Conservation (phyloP, 2,329 filamentous ascomycete species). For the Monosporascus sp. region DNA sequence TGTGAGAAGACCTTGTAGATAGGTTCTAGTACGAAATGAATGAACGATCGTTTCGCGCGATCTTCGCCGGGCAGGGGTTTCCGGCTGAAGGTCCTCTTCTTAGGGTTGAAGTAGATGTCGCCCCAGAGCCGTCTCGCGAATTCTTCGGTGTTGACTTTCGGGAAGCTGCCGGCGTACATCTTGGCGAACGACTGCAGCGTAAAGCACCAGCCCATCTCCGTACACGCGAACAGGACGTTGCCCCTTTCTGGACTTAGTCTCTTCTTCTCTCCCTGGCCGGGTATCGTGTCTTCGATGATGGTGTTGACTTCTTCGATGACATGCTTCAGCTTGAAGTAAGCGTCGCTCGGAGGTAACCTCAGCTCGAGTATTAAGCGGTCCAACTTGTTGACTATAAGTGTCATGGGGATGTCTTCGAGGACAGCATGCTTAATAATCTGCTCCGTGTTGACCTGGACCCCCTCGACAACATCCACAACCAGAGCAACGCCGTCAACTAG, state of each 20-base stretch:
- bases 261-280: constrained; percentile 71
- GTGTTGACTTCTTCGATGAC: constrained; percentile 99
- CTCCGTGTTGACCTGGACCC: constrained; percentile 97
- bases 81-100: constrained; percentile 84
- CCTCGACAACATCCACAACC: constrained; percentile 93
- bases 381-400: constrained; percentile 94
- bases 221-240: constrained; percentile 95
- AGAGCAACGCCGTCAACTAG: constrained; percentile 89
- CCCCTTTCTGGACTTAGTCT: constrained; percentile 93
- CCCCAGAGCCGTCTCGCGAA: constrained; percentile 89
- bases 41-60: constrained; percentile 76
- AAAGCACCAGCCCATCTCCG: constrained; percentile 94
- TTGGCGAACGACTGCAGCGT: constrained; percentile 90
- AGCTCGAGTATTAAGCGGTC: constrained; percentile 91
- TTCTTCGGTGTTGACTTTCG: constrained; percentile 73
- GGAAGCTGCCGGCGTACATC: constrained; percentile 90
- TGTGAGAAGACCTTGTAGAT: constrained; percentile 98
- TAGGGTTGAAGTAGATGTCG: constrained; percentile 92
- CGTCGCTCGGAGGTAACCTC: constrained; percentile 88
- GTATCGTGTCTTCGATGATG: constrained; percentile 81
- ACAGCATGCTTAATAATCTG: constrained; percentile 96
- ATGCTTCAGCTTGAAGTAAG: constrained; percentile 98
- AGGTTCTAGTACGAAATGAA: constrained; percentile 91
- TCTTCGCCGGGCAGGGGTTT: constrained; percentile 69
- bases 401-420: constrained; percentile 81